phyloP scores from a whole-genome alignment of 805 yeast genomes.

The Suhomyces pyralidae region DNA sequence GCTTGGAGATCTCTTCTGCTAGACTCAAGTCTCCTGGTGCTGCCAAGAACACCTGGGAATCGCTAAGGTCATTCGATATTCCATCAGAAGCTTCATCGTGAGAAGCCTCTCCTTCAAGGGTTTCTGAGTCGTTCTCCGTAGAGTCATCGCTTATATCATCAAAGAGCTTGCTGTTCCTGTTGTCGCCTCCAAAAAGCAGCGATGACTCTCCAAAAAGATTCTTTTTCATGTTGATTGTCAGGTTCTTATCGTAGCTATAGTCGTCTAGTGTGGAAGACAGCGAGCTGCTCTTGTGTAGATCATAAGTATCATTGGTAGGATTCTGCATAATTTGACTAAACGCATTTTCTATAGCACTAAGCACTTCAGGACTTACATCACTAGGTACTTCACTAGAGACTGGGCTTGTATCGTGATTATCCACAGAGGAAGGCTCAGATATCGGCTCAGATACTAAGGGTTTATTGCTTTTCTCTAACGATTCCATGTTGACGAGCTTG shows the following conservation, averaged over 20 bases:
- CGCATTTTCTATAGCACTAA: conserved; percentile 66
- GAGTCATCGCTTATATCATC: conserved; percentile 35
- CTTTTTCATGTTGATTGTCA: conserved; percentile 12
- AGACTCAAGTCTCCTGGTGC: conserved; percentile 69
- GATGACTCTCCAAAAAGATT: conserved; percentile 25
- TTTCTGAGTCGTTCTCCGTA: conserved; percentile 28
- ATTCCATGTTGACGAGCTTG: conserved; percentile 22
- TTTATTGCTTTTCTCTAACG: background rate
- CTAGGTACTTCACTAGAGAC: conserved; percentile 14
- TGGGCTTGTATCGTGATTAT: background rate
- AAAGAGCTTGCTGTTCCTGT: conserved; percentile 28
- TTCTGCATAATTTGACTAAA: conserved; percentile 54
- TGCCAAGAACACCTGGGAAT: conserved; percentile 47
- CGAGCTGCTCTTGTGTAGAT: background rate
- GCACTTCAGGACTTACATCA: conserved; percentile 41
- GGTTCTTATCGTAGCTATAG: conserved; percentile 1
- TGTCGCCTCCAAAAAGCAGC: conserved; percentile 27
- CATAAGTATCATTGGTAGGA: conserved; percentile 7
- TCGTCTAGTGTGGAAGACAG: background rate
- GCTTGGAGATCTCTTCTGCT: conserved; percentile 61
- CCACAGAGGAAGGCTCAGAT: background rate
- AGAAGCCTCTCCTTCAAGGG: conserved; percentile 11
- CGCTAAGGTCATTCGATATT: background rate
- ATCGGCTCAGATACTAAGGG: background rate
- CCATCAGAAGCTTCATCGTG: background rate